These are phyloP conservation scores for Thamnidium elegans DNA, from an alignment of 192 early-diverging fungal species.

Conservation along the genomic window DNA sequence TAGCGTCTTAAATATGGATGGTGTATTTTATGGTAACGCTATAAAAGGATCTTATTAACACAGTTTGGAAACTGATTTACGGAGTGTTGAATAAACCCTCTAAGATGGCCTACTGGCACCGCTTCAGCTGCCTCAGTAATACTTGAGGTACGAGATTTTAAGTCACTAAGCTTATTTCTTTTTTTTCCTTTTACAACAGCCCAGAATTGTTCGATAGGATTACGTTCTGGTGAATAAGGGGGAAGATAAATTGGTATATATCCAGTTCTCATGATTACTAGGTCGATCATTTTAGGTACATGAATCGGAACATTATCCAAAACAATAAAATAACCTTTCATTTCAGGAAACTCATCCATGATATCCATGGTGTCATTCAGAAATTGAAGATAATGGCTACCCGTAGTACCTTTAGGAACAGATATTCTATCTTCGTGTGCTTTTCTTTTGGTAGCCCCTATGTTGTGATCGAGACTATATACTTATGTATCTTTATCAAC, in stretches of 20 bases:
- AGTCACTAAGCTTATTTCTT: no score
- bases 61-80: no score
- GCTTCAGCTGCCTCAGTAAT: no score
- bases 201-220: not conserved
- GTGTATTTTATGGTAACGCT: no score
- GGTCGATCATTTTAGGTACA: not conserved
- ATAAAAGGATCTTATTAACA: no score
- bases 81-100: no score
- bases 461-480: no score
- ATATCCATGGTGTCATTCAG: not conserved
- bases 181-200: no score
- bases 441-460: conserved; percentile 6
- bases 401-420: not conserved
- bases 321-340: conserved; percentile 2
- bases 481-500: no score
- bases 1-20: no score
- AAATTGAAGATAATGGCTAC: not conserved
- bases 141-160: no score
- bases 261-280: not conserved
- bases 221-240: conserved; percentile 4
- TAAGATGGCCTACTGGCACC: no score
- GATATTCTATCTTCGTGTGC: not conserved
- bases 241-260: conserved; percentile 3
- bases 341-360: not conserved
- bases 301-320: conserved; percentile 6